Evolutionary conservation across 257 asterid genomes (phyloP).

Genomic region (Ehretia macrophylla): DNA sequence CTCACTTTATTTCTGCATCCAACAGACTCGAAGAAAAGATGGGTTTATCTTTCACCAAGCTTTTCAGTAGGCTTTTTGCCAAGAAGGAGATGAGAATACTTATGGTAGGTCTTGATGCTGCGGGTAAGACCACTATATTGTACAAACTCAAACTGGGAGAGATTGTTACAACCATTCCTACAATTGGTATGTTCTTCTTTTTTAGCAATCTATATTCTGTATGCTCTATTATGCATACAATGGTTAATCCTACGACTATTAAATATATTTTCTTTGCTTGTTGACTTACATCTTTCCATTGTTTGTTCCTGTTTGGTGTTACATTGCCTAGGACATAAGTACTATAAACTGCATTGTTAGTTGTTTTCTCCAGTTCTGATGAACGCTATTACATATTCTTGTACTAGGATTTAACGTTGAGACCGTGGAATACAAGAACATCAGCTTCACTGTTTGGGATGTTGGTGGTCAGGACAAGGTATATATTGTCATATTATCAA

Average conservation of each 20-base stretch:
- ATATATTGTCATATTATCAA: conserved; percentile 1
- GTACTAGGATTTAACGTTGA: conserved; percentile 49
- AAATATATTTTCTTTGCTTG: no score
- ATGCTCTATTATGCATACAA: no score
- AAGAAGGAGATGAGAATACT: conserved; percentile 79
- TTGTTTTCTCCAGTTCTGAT: not conserved
- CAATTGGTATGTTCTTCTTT: conserved; percentile 52
- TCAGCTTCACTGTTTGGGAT: conserved; percentile 60
- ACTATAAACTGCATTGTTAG: not conserved
- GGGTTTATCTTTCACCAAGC: conserved; percentile 81
- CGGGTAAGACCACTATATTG: conserved; percentile 82
- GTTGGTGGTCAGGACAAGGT: conserved; percentile 66
- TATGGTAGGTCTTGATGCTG: conserved; percentile 87
- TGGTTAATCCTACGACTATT: no score
- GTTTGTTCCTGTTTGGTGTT: no score
- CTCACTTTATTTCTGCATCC: not conserved
- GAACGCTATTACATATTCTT: not conserved
- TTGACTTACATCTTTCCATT: no score
- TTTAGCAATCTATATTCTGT: not conserved
- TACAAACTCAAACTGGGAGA: conserved; percentile 85
- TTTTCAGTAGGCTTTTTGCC: conserved; percentile 70
- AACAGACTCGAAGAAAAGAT: conserved; percentile 23
- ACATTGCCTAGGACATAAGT: no score
- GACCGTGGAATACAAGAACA: conserved; percentile 60
- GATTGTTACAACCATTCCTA: conserved; percentile 71